Percentiles rank a stretch among this genome's conserved stretches.
Evolutionary conservation across 1,139 yeast genomes (phyloP).

Genomic region (Spathaspora sp.): DNA sequence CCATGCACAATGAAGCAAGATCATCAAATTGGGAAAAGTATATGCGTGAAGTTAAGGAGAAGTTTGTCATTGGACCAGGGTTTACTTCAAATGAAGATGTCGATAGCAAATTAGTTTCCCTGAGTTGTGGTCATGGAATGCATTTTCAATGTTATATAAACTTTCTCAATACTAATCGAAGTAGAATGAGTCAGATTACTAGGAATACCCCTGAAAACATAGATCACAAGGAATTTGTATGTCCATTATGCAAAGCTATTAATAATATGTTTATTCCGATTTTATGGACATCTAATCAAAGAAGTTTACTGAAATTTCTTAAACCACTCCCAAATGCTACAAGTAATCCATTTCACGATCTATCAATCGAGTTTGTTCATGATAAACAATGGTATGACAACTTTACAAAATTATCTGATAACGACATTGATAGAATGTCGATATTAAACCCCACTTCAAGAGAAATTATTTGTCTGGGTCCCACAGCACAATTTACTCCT

Average conservation of each 20-base stretch:
- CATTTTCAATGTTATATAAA: constrained; percentile 76
- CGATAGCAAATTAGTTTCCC: constrained; percentile 55
- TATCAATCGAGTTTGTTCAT: constrained; percentile 13
- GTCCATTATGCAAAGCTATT: constrained; percentile 89
- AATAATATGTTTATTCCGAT: constrained; percentile 84
- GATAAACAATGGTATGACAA: constrained; percentile 27
- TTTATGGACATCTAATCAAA: constrained; percentile 45
- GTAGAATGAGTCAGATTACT: constrained; percentile 70
- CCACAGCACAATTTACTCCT: constrained; percentile 7
- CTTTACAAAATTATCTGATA: constrained; percentile 21
- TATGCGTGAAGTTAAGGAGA: constrained; percentile 35
- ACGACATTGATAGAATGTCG: constrained; percentile 26
- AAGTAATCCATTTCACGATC: constrained; percentile 13
- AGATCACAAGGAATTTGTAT: constrained; percentile 70
- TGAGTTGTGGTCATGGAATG: constrained; percentile 94
- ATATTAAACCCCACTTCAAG: constrained; percentile 26
- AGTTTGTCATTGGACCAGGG: constrained; percentile 67
- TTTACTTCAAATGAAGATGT: constrained; percentile 47
- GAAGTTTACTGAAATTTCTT: constrained; percentile 27
- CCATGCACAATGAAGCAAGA: constrained; percentile 17
- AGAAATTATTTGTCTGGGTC: constrained; percentile 24
- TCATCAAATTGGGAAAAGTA: constrained; percentile 37
- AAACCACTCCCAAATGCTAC: constrained; percentile 11
- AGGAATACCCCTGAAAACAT: constrained; percentile 78
- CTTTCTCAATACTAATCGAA: constrained; percentile 53